Evolutionary conservation across 2,329 filamentous ascomycete species (phyloP), one percentile per base, ranked within the genome.

Genomic region (Colletotrichum lindemuthianum): DNA sequence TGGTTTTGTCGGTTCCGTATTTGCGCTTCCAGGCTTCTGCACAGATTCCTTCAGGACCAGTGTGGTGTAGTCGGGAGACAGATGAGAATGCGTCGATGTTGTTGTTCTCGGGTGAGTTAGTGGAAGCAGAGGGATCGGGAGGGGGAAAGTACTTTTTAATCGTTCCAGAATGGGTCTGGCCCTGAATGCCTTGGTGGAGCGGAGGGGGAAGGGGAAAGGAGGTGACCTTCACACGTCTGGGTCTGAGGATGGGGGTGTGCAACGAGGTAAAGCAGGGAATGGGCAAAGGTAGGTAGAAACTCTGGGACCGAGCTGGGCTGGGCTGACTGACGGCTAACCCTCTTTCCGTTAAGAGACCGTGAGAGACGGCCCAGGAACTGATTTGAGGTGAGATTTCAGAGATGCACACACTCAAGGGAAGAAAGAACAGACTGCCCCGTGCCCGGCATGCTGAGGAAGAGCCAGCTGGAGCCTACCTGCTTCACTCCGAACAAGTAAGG

Each of bases 101-200:
- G 37, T 36, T 36, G 33, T 36, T 33, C 40, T 11, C 36, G 33
- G 34, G n/a, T 33, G 13, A 41, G 41, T 36, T 37, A 36, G 47
- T 32, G 34, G 52, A 15, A 41, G 36, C 15, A 33, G 12, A 47
- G 24, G 48, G 37, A 24, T 24, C 40, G 36, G 52, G 51, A 57
- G 51, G 58, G 61, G 51, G 34, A 44, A 65, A 63, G 63, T 63
- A 44, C 45, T 33, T 65, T 65, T 65, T 45, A 65, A 61, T 65
- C 33, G 52, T 56, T 65, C 58, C 61, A 43, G 45, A 56, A 52
- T 55, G 40, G 55, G 55, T 45, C 58, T 45, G 51, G 37, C 34
- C 60, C 59, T 8, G 56, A 33, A 58, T 57, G 56, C 60, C 53
- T 40, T n/a, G 41, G 58, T 36, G 44, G 44, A 58, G 48, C 33